A percentile compares a stretch with the other conserved stretches of the same genome.
These are phyloP conservation scores for Aspergillus olivimuriae DNA, from an alignment of 495 filamentous ascomycete species.

Conservation along the genomic window DNA sequence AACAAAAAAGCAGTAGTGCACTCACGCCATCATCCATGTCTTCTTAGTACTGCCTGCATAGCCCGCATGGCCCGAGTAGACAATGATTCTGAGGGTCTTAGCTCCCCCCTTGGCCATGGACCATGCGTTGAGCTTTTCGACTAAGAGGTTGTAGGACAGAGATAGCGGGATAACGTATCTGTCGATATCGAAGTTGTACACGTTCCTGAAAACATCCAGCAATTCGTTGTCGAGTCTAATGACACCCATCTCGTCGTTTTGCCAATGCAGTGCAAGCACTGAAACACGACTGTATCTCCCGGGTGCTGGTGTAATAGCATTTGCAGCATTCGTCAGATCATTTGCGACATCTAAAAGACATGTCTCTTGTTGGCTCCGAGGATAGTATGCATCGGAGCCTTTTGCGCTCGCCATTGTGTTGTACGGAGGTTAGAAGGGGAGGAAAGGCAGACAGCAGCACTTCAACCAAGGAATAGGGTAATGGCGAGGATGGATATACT, in stretches of 20 bases:
- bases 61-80: too few relatives aligned
- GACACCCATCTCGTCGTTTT: conserved; percentile 11
- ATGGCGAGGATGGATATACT: too few relatives aligned
- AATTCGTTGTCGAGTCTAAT: conserved; percentile 5
- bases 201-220: conserved; percentile 5
- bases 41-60: too few relatives aligned
- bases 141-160: not conserved
- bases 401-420: too few relatives aligned
- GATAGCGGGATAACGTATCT: conserved; percentile 2
- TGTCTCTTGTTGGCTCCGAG: too few relatives aligned
- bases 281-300: conserved; percentile 4
- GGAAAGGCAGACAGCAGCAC: too few relatives aligned
- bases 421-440: too few relatives aligned
- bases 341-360: too few relatives aligned
- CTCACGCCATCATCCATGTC: too few relatives aligned
- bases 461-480: too few relatives aligned
- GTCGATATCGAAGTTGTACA: conserved; percentile 6
- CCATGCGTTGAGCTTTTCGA: not conserved
- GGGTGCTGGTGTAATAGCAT: not conserved
- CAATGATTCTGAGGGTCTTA: not conserved
- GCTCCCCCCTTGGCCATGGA: not conserved
- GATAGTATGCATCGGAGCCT: too few relatives aligned
- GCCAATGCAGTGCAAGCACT: conserved; percentile 14
- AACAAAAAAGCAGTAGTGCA: too few relatives aligned
- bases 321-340: not conserved